These are phyloP conservation scores for Alisma plantagoaquatica DNA, from an alignment of 106 monocot genomes.

Conservation along the genomic window DNA sequence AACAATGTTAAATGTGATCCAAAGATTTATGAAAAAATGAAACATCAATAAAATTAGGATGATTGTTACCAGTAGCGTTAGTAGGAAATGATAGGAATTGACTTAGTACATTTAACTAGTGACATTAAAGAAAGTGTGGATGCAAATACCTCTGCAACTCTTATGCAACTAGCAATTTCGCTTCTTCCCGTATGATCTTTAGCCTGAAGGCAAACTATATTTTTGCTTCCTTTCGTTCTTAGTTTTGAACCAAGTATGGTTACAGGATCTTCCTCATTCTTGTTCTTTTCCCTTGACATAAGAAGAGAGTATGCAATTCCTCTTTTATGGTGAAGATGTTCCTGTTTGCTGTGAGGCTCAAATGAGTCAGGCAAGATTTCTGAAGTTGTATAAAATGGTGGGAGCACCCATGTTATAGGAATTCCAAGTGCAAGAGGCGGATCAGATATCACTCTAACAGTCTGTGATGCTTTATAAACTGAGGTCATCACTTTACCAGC, in stretches of 20 bases:
- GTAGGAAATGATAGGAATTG: too few species aligned
- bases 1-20: too few species aligned
- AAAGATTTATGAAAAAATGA: too few species aligned
- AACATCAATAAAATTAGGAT: too few species aligned
- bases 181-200: conserved; percentile 71
- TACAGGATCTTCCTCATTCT: conserved; percentile 28
- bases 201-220: conserved; percentile 64
- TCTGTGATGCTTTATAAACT: conserved; percentile 47
- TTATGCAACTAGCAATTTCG: conserved; percentile 84
- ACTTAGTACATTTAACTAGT: too few species aligned
- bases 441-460: conserved; percentile 52
- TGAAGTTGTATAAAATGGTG: conserved; percentile 77
- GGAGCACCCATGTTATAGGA: conserved; percentile 81
- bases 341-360: conserved; percentile 13
- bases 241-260: conserved; percentile 57
- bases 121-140: background rate
- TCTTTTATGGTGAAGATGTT: conserved; percentile 15
- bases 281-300: conserved; percentile 27
- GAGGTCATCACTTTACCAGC: conserved; percentile 25
- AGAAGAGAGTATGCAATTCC: conserved; percentile 52
- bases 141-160: conserved; percentile 82
- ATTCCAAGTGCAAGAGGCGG: conserved; percentile 82
- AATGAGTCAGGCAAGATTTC: conserved; percentile 46
- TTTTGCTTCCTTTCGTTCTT: conserved; percentile 52
- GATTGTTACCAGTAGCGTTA: too few species aligned